Evolutionary conservation across 106 monocot species (phyloP).

Genomic region (Vanilla planifolia): DNA sequence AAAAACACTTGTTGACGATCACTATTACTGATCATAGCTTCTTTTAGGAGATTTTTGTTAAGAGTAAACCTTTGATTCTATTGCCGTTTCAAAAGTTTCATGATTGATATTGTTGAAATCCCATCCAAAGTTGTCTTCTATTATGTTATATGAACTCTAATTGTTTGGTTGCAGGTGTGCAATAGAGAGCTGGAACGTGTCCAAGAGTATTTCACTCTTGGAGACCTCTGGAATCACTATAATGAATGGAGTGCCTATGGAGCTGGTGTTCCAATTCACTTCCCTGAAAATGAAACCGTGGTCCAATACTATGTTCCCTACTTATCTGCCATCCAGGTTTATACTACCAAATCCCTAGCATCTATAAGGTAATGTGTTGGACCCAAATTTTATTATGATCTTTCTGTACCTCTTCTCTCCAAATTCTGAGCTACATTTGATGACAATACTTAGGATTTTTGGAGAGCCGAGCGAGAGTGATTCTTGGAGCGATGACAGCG

Average conservation of each 20-base stretch:
- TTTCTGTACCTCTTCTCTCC: not conserved
- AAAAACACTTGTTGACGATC: not conserved
- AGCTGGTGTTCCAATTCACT: slow-evolving; percentile 37
- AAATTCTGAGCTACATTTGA: not conserved
- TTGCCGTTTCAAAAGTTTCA: no score
- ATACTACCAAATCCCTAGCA: slow-evolving; percentile 34
- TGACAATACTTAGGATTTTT: slow-evolving; percentile 5
- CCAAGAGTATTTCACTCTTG: slow-evolving; percentile 43
- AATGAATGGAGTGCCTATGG: slow-evolving; percentile 80
- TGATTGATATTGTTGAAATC: no score
- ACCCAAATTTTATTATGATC: not conserved
- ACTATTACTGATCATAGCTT: not conserved
- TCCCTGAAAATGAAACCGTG: slow-evolving; percentile 19
- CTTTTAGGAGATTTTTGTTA: not conserved
- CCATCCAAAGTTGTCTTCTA: not conserved
- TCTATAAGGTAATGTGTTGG: slow-evolving; percentile 6
- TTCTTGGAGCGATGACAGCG: slow-evolving; percentile 62
- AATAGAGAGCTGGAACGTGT: slow-evolving; percentile 14
- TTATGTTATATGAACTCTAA: not conserved
- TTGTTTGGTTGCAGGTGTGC: slow-evolving; percentile 18
- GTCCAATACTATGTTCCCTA: slow-evolving; percentile 72
- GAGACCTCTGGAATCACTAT: slow-evolving; percentile 69
- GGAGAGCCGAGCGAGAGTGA: slow-evolving; percentile 48
- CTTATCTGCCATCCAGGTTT: slow-evolving; percentile 74
- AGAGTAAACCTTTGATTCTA: not conserved